Conservation (phyloP, 2,329 filamentous ascomycete genomes). For the Fusarium globosum region DNA sequence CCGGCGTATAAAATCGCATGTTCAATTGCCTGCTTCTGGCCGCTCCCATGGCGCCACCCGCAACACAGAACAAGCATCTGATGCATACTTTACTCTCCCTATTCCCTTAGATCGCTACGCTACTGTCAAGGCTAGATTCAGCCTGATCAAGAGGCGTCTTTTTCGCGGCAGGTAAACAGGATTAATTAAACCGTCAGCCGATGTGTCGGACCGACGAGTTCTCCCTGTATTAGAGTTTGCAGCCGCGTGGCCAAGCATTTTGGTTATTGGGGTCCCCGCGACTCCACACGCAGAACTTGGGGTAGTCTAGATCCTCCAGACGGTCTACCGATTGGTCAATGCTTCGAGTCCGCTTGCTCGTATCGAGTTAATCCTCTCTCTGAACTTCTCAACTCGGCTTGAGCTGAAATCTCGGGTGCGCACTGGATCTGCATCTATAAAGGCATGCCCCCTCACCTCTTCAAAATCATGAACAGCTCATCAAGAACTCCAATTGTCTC, state of each 20-base stretch:
- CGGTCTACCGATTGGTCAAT: neutral
- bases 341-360: neutral
- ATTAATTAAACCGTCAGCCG: neutral
- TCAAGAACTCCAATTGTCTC: neutral
- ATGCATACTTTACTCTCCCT: neutral
- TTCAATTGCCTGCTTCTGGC: neutral
- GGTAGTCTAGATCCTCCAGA: neutral
- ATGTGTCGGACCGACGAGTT: neutral
- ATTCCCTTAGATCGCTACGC: too few species aligned
- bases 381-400: neutral
- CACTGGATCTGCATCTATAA: neutral
- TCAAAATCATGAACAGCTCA: neutral
- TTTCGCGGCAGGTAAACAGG: neutral
- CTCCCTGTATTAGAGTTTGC: neutral
- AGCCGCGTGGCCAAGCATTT: neutral
- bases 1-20: neutral
- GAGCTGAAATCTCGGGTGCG: neutral
- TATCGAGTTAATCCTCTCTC: neutral
- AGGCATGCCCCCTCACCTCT: neutral
- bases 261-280: neutral
- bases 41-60: neutral
- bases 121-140: neutral
- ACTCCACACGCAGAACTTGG: neutral
- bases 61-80: neutral
- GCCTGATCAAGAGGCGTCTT: neutral